Evolutionary conservation across 768 basidiomycete species (phyloP).

Genomic region (Podaxis carcinomalis): DNA sequence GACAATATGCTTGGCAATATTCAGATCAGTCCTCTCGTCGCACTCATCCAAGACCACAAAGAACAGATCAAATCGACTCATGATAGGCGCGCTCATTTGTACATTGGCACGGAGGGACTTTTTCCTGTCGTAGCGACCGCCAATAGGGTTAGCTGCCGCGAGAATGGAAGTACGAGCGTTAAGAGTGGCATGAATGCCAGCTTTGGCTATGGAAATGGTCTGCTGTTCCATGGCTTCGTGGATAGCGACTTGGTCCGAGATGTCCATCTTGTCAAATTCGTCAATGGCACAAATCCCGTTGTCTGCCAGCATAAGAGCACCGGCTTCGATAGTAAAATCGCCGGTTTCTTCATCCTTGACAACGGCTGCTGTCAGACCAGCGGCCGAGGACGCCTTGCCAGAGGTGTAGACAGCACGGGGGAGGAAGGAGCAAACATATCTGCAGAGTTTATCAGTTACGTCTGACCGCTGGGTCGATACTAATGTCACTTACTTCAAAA

Average conservation of each 20-base stretch:
- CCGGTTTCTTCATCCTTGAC: slow-evolving; percentile 99
- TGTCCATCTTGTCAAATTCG: slow-evolving; percentile 99
- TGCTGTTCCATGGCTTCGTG: slow-evolving; percentile 99
- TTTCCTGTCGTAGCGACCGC: slow-evolving; percentile 95
- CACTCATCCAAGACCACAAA: slow-evolving; percentile 98
- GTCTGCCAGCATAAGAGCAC: slow-evolving; percentile 98
- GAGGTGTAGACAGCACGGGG: slow-evolving; percentile 98
- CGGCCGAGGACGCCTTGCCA: slow-evolving; percentile 98
- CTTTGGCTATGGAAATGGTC: slow-evolving; percentile 98
- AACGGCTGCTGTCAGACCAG: slow-evolving; percentile 97
- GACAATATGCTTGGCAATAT: slow-evolving; percentile 95
- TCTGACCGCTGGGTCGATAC: background rate
- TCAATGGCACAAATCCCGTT: slow-evolving; percentile 99
- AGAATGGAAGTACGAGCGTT: slow-evolving; percentile 97
- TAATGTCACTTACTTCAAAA: slow-evolving; percentile 73
- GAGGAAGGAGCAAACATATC: slow-evolving; percentile 96
- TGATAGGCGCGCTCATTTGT: slow-evolving; percentile 97
- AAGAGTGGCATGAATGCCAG: slow-evolving; percentile 96
- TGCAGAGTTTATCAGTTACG: slow-evolving; percentile 24
- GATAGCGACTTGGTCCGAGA: slow-evolving; percentile 96
- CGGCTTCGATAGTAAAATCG: slow-evolving; percentile 99
- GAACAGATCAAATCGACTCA: slow-evolving; percentile 98
- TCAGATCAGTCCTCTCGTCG: slow-evolving; percentile 86
- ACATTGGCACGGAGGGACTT: slow-evolving; percentile 88
- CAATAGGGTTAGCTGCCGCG: slow-evolving; percentile 97